Conservation (phyloP, 1,284 basidiomycete species). For the Cryptococcus amylolentus region DNA sequence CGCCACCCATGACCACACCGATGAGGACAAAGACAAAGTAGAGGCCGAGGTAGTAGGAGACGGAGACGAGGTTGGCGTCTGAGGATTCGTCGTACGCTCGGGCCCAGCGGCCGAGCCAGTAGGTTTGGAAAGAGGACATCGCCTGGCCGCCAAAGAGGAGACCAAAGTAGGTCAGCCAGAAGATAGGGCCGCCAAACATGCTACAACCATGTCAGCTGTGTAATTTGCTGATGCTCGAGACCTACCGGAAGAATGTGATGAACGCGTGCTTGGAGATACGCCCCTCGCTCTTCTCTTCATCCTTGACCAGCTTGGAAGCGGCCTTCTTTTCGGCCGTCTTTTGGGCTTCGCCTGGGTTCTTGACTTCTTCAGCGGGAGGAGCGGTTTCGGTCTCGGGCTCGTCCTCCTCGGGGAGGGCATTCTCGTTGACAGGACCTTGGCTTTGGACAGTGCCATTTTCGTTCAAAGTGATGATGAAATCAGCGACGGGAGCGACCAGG, state of each 20-base stretch:
- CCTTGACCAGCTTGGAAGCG: conserved; percentile 53
- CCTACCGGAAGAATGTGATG: conserved; percentile 46
- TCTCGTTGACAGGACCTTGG: conserved; percentile 39
- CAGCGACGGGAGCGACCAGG: conserved; percentile 61
- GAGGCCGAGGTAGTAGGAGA: conserved; percentile 52
- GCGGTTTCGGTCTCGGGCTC: conserved; percentile 50
- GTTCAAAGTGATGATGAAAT: conserved; percentile 60
- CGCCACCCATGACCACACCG: conserved; percentile 34
- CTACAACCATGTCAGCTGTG: conserved; percentile 3
- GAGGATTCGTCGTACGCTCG: conserved; percentile 54
- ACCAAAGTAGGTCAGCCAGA: conserved; percentile 47
- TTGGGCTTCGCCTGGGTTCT: conserved; percentile 40
- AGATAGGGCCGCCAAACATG: conserved; percentile 49
- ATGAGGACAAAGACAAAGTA: conserved; percentile 51
- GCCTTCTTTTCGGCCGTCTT: conserved; percentile 43
- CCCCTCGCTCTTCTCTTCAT: conserved; percentile 61
- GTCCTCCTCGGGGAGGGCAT: conserved; percentile 19
- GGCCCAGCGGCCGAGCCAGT: conserved; percentile 62
- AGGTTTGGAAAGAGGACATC: conserved; percentile 53
- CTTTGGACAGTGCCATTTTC: conserved; percentile 53
- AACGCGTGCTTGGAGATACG: conserved; percentile 52
- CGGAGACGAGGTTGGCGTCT: conserved; percentile 36
- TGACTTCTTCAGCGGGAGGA: conserved; percentile 37
- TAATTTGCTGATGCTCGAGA: no score
- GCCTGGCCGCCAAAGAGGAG: conserved; percentile 36